These are phyloP conservation scores for Leccinum fuscescens DNA, from an alignment of 1,284 basidiomycete genomes.

Conservation along the genomic window DNA sequence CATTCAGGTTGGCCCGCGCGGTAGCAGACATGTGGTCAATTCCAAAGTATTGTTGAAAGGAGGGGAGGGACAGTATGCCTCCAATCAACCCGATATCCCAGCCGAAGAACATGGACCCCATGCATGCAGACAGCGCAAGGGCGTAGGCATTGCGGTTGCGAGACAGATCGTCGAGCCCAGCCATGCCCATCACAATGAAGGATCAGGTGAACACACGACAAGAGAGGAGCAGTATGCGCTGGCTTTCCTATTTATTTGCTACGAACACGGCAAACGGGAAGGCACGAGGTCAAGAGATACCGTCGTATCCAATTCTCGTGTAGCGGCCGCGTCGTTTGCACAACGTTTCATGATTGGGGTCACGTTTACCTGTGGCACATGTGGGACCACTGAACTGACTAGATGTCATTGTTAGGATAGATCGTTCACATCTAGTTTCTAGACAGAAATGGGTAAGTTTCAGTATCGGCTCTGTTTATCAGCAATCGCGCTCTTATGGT, in stretches of 20 bases:
- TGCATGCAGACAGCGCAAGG: slow-evolving; percentile 43
- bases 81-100: slow-evolving; percentile 47
- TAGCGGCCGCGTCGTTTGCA: not conserved
- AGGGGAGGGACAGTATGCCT: slow-evolving; percentile 43
- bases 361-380: not conserved
- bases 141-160: slow-evolving; percentile 46
- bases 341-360: not conserved
- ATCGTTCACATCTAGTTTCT: too few species aligned
- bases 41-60: slow-evolving; percentile 49
- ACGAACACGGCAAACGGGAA: too few species aligned
- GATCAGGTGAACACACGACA: not conserved
- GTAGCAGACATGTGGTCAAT: slow-evolving; percentile 37
- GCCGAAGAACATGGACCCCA: slow-evolving; percentile 47
- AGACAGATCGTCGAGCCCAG: slow-evolving; percentile 26
- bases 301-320: too few species aligned
- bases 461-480: not conserved
- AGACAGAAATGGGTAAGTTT: not conserved
- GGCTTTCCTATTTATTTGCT: not conserved
- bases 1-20: slow-evolving; percentile 41
- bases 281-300: too few species aligned
- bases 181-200: slow-evolving; percentile 23
- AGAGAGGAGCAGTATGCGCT: not conserved
- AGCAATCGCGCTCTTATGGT: not conserved
- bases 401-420: not conserved
- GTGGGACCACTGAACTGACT: not conserved